Base-by-base conservation (phyloP, 805 yeast genomes). In the Teunomyces cretensis region DNA sequence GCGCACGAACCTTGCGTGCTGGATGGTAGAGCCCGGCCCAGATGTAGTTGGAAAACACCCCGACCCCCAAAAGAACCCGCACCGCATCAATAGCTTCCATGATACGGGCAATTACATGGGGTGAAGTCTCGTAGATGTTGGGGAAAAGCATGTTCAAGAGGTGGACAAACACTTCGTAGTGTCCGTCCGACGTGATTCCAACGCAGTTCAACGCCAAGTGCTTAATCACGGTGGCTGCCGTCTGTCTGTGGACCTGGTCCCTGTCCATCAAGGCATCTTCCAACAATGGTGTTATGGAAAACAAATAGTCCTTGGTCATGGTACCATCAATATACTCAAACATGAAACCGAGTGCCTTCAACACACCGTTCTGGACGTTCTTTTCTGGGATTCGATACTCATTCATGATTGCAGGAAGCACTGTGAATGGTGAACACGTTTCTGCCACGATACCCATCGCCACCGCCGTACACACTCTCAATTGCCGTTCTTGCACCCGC, bases 391-490 rank as follows among this genome's bases (percentile, higher is more conserved):
- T 85, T 44, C 95, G 75, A 62, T 92, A 94, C 64, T 94, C 99
- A 64, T 92, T 90, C 96, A 94, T 87, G 41, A 94, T 69, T 0
- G 96, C 96, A 0, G 99, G 99, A 7, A 94, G 64, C 0, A 92
- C 96, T 0, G 97, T 88, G 65, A 87, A 94, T 0, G 98, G 96
- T 0, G 88, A 80, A 64, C 98, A 94, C 0, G 86, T 82, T 47
- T 91, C 94, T 0, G 98, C 98, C 7, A 94, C 96, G 54, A 94
- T 90, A 30, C 96, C 99, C 52, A 94, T 88, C 0, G 99, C 99
- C 33, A 94, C 97, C 5, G 99, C 97, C 0, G 98, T 89, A 62
- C 97, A 92, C 7, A 94, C 96, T 59, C 99, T 84, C 33, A 88
- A 74, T 67, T 94, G 99, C 59, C 99, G 86, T 60, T 94, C 98